These are phyloP conservation scores for Chaetomium tenue DNA, from an alignment of 495 filamentous ascomycete genomes.

Conservation along the genomic window DNA sequence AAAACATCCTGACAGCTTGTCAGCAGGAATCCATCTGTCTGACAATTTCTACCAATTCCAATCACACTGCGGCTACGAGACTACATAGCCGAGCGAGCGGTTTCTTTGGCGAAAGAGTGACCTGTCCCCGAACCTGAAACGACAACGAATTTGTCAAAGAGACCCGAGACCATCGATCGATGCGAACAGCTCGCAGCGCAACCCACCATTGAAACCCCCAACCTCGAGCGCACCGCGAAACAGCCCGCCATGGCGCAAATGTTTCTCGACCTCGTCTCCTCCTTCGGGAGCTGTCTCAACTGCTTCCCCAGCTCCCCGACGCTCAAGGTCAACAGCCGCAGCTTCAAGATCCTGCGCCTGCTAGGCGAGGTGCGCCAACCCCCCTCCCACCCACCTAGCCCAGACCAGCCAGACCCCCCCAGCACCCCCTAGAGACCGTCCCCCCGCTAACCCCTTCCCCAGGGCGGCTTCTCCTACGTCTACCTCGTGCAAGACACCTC, in stretches of 20 bases:
- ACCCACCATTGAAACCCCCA: constrained; percentile 9
- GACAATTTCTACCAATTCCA: not conserved
- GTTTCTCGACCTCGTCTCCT: constrained; percentile 84
- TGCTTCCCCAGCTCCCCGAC: constrained; percentile 93
- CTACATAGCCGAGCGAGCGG: not conserved
- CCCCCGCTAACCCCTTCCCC: not conserved
- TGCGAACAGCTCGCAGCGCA: not conserved
- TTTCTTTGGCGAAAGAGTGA: not conserved
- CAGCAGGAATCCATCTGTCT: not conserved
- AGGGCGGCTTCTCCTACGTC: constrained; percentile 97
- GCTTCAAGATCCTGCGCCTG: constrained; percentile 90
- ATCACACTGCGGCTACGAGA: not conserved
- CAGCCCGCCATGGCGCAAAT: constrained; percentile 68
- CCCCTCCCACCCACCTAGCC: not conserved
- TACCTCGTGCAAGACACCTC: constrained; percentile 93
- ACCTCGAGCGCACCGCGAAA: not conserved
- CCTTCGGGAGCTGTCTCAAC: constrained; percentile 87
- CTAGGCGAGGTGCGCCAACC: constrained; percentile 70
- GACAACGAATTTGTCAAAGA: not conserved
- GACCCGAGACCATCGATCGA: not conserved
- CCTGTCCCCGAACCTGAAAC: not conserved
- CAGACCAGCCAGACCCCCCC: not conserved
- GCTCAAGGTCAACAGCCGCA: constrained; percentile 89
- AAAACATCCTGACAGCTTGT: constrained; percentile 4
- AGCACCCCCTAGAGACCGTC: too few species aligned